These are phyloP conservation scores for Lentinus brumalis DNA, from an alignment of 768 basidiomycete species.

Conservation along the genomic window DNA sequence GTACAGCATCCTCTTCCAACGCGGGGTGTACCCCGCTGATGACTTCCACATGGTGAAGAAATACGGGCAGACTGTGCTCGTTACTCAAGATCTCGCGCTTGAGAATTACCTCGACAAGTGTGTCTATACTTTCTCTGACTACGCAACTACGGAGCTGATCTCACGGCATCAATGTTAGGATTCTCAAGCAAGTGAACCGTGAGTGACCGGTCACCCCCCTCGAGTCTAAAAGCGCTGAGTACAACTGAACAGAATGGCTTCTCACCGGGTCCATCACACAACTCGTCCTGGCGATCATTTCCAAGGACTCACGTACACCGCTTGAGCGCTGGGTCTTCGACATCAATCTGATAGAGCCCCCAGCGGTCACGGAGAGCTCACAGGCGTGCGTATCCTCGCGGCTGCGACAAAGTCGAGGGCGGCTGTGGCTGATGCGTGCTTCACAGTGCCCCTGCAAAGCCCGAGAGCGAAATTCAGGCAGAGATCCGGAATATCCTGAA, in stretches of 20 bases:
- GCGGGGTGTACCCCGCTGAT: slow-evolving; percentile 95
- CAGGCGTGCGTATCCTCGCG: slow-evolving; percentile 44
- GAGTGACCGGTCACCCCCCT: slow-evolving; percentile 31
- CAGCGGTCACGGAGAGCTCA: slow-evolving; percentile 41
- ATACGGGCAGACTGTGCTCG: slow-evolving; percentile 93
- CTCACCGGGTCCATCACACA: slow-evolving; percentile 90
- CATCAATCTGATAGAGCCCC: slow-evolving; percentile 77
- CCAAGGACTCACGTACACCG: slow-evolving; percentile 88
- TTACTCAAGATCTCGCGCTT: slow-evolving; percentile 90
- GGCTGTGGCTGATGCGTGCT: neutral
- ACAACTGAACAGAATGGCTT: slow-evolving; percentile 75
- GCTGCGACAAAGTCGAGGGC: slow-evolving; percentile 9
- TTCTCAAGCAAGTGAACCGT: slow-evolving; percentile 93
- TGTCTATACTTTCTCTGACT: slow-evolving; percentile 13
- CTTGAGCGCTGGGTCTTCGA: slow-evolving; percentile 99
- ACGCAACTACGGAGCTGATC: neutral
- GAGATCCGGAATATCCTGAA: slow-evolving; percentile 98
- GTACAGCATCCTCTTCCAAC: slow-evolving; percentile 88
- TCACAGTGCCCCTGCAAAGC: slow-evolving; percentile 58
- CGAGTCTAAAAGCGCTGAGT: slow-evolving; percentile 10
- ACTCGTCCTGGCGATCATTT: slow-evolving; percentile 93
- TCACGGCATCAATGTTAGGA: slow-evolving; percentile 46
- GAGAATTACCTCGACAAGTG: slow-evolving; percentile 92
- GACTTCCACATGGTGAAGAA: slow-evolving; percentile 99
- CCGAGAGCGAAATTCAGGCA: slow-evolving; percentile 89